Conservation (phyloP, 176 grass and related monocot genomes). For the Carex parvula region DNA sequence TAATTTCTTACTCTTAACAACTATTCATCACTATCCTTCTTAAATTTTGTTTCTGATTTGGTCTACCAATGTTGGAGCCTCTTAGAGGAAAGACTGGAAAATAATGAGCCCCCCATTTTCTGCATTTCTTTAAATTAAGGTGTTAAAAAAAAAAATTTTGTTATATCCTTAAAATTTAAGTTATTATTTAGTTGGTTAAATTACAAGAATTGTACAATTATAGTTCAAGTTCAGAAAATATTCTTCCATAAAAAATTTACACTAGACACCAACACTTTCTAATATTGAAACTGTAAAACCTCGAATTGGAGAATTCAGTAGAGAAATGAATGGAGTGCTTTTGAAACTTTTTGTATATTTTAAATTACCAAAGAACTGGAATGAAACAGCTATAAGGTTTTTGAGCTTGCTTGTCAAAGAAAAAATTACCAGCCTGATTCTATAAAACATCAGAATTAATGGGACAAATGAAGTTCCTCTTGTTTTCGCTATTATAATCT, state of each 20-base stretch:
- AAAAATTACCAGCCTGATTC: neutral
- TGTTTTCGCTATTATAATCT: neutral
- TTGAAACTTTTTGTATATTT: neutral
- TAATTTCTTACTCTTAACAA: neutral
- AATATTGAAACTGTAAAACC: neutral
- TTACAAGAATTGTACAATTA: neutral
- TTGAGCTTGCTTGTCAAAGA: neutral
- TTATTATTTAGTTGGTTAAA: neutral
- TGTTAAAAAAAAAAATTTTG: neutral
- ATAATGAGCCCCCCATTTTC: neutral
- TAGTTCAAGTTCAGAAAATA: neutral
- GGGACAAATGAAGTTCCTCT: neutral
- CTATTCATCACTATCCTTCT: neutral
- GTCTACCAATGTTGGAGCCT: neutral
- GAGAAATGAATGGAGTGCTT: neutral
- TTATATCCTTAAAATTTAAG: neutral
- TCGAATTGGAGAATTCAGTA: neutral
- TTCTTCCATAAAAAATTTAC: neutral
- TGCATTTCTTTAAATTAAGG: neutral
- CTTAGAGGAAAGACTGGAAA: neutral
- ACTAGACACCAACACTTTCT: neutral
- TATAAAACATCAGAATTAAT: neutral
- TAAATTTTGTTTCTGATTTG: neutral
- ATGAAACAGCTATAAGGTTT: neutral
- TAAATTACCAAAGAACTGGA: neutral